Evolutionary conservation across 805 yeast genomes (phyloP), one percentile per base, ranked within the genome.

Genomic region (Candida morakotiae): DNA sequence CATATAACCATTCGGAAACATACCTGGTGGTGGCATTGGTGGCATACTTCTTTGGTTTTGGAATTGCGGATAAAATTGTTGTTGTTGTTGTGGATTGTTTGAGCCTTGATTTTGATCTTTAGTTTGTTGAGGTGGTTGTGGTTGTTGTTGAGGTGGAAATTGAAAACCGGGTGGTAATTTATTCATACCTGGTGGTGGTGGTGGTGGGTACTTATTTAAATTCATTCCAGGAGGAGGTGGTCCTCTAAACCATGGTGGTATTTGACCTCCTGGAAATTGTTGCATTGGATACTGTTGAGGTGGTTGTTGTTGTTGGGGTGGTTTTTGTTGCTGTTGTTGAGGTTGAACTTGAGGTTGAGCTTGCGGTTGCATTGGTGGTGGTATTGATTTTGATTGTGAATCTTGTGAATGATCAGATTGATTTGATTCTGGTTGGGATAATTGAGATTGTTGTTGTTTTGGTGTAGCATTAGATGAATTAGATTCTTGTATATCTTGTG

Each of bases 1-100:
- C 23, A 41, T 37, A 17, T 31, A 39, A 1, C 67, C 67, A 3
- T 54, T 58, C 2, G 65, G 68, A 17, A 51, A 53, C 64, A 62
- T 56, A 5, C 67, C 67, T 13, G 67, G 65, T 3, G 63, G 63
- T 28, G 47, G 53, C 28, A 49, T 48, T 14, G 40, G 45, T 30
- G 34, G 45, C 37, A 34, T 34, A 13, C 23, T 23, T 19, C 37
- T 25, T 4, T 15, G 10, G 13, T 26, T 19, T 25, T 24, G 31
- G 4, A 26, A 13, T 9, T 38, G 38, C 28, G 46, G 43, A 16
- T 38, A 38, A 22, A 34, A 42, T 34, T 19, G 40, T 30, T 30
- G 35, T 21, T 28, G 39, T 28, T 15, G 40, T 30, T 30, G 35
- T 21, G 24, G 39, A 16, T 15, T 4, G 16, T 28, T 17, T 11